phyloP scores from a whole-genome alignment of 805 yeast genomes.

The Yarrowia deformans region DNA sequence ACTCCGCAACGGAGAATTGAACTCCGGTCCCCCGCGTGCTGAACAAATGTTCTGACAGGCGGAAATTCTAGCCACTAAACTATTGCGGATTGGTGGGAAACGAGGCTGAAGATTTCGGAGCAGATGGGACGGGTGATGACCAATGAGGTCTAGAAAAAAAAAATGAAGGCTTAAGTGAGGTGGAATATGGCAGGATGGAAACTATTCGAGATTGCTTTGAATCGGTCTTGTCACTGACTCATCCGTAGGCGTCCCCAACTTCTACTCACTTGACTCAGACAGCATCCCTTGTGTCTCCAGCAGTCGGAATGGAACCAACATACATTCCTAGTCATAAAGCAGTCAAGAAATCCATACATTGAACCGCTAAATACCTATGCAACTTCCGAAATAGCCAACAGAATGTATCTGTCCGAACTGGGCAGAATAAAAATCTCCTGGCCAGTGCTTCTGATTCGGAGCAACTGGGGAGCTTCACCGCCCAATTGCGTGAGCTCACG shows the following conservation, averaged over 20 bases:
- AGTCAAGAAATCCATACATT: not conserved
- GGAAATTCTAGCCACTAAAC: conserved; percentile 54
- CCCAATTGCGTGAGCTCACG: conserved; percentile 8
- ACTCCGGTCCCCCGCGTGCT: conserved; percentile 39
- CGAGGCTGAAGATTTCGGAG: not conserved
- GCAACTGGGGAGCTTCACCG: not conserved
- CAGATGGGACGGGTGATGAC: not conserved
- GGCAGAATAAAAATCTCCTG: conserved; percentile 18
- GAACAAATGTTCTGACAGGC: conserved; percentile 48
- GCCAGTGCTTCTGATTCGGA: conserved; percentile 2
- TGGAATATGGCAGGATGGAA: too few species aligned
- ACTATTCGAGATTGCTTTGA: too few species aligned
- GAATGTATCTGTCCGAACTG: conserved; percentile 11
- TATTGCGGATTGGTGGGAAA: conserved; percentile 44
- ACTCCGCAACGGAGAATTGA: conserved; percentile 38
- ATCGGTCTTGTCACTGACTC: too few species aligned
- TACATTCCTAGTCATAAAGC: too few species aligned
- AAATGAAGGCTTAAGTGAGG: too few species aligned
- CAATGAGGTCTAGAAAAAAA: too few species aligned
- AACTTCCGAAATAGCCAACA: conserved; percentile 4
- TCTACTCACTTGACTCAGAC: too few species aligned
- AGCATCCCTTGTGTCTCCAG: too few species aligned
- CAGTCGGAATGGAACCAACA: too few species aligned
- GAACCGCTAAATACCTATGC: not conserved
- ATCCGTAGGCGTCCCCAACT: too few species aligned